Conservation (phyloP, 371 early-diverging fungal species). For the Rhizomucor miehei region DNA sequence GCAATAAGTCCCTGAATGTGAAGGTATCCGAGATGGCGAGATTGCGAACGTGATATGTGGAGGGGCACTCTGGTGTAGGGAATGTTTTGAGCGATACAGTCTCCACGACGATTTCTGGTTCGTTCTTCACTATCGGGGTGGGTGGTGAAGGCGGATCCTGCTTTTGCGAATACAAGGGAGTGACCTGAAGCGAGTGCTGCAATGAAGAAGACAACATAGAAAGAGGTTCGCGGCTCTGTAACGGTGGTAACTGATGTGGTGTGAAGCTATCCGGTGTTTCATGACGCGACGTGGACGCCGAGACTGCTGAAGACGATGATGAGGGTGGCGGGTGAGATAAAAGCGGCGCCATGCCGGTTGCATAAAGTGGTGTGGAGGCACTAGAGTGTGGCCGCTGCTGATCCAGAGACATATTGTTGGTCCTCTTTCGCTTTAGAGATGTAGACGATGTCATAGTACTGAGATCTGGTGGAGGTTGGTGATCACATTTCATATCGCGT, state of each 20-base stretch:
- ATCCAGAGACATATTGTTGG: conserved; percentile 2
- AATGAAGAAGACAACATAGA: conserved; percentile 5
- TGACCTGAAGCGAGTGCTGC: conserved; percentile 15
- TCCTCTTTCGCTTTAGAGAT: conserved; percentile 33
- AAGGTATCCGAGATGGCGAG: conserved; percentile 47
- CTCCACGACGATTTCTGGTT: conserved; percentile 20
- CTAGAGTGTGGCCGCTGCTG: conserved; percentile 21
- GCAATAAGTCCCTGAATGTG: conserved; percentile 45
- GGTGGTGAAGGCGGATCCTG: conserved; percentile 13
- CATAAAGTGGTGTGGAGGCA: conserved; percentile 36
- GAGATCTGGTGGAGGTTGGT: conserved; percentile 26
- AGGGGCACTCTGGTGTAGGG: conserved; percentile 4
- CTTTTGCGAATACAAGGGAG: conserved; percentile 1
- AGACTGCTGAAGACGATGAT: conserved; percentile 12
- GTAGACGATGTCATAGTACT: conserved; percentile 28
- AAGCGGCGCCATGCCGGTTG: conserved; percentile 15
- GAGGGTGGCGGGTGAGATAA: conserved; percentile 11
- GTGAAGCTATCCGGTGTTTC: conserved; percentile 13
- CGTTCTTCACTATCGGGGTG: background rate
- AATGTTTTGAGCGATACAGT: conserved; percentile 40
- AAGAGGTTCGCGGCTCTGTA: conserved; percentile 13
- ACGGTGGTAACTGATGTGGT: conserved; percentile 15
- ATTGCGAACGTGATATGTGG: conserved; percentile 40
- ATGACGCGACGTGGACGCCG: conserved; percentile 16
- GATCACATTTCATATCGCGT: conserved; percentile 24